Evolutionary conservation across 106 monocot genomes (phyloP), one percentile per base, ranked within the genome.

Genomic region (Acorus calamus): DNA sequence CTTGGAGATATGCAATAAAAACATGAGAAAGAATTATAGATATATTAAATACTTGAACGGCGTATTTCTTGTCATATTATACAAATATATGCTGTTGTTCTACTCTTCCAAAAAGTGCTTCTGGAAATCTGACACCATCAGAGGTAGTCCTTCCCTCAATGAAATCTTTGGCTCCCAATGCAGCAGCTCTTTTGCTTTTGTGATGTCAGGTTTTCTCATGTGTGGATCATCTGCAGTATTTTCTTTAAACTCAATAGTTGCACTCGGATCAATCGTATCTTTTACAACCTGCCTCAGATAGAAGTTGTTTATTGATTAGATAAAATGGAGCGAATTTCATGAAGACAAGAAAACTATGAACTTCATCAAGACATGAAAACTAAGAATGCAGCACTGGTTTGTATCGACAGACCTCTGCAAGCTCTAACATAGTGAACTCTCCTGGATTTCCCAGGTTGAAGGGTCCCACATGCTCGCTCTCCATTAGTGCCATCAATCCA

Each of bases 201-300:
- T 73, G 46, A 93, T 88, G 52, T 93, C 92, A 2, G 88, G 93
- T 63, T 88, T 93, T 53, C 93, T 78, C 74, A 78, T 93, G 55
- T 88, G 93, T 2, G 88, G 93, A 47, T 85, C 93, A 65, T 88
- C 93, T 50, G 85, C 85, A 7, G 88, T 93, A 71, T 93, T 93
- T 9, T 77, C 44, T 65, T 81, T 85, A 57, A 93, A 93, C 59
- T 88, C 88, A 42, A 93, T 79, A 6, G 78, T 80, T 6, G 85
- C 88, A 52, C 76, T 75, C 3, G 88, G 79, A 73, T 93, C 88
- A 3, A 93, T 69, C 0, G 76, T 83, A 50, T 88, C 88, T 73
- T 86, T 88, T 50, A 93, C 88, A 49, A 88, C 85, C 84, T 89
- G 75, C 13, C 66, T 44, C 3, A 11, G 41, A 8, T 6, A 3